Percentiles rank a stretch among this genome's conserved stretches.
Conservation (phyloP, 2,329 filamentous ascomycete species). For the Penicillium janthinellum region DNA sequence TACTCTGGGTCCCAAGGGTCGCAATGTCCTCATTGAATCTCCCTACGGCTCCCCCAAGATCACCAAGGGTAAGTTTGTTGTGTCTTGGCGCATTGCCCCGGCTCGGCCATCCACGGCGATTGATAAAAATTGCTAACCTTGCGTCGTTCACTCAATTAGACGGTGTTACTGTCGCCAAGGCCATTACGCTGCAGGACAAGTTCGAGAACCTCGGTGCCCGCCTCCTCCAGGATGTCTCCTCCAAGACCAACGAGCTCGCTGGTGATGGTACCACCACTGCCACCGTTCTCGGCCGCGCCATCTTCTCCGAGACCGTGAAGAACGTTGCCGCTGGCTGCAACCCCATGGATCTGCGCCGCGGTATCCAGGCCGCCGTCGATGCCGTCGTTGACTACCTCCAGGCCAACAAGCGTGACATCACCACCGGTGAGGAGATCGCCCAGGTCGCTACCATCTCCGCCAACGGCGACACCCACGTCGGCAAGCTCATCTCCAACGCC, state of each 20-base stretch:
- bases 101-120: background rate
- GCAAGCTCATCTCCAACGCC: constrained; percentile 91
- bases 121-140: constrained; percentile 12
- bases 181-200: constrained; percentile 93
- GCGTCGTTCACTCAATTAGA: constrained; percentile 52
- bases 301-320: constrained; percentile 99
- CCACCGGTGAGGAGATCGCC: constrained; percentile 93
- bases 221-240: constrained; percentile 95
- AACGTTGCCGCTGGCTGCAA: constrained; percentile 99
- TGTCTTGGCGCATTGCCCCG: background rate
- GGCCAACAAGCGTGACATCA: constrained; percentile 97
- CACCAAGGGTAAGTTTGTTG: constrained; percentile 76
- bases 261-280: constrained; percentile 98
- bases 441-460: constrained; percentile 98
- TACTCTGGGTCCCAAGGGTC: constrained; percentile 94
- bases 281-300: constrained; percentile 93
- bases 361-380: constrained; percentile 95
- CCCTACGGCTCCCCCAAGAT: constrained; percentile 99
- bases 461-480: constrained; percentile 94
- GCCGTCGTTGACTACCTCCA: constrained; percentile 92
- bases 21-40: constrained; percentile 98
- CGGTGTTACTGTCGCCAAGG: constrained; percentile 86
- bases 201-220: constrained; percentile 99
- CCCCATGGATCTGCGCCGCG: constrained; percentile 96
- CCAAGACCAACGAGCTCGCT: constrained; percentile 98